Percentiles rank a stretch among this genome's conserved stretches.
These are phyloP conservation scores for Rubia balearica DNA, from an alignment of 305 asterid genomes.

Conservation along the genomic window DNA sequence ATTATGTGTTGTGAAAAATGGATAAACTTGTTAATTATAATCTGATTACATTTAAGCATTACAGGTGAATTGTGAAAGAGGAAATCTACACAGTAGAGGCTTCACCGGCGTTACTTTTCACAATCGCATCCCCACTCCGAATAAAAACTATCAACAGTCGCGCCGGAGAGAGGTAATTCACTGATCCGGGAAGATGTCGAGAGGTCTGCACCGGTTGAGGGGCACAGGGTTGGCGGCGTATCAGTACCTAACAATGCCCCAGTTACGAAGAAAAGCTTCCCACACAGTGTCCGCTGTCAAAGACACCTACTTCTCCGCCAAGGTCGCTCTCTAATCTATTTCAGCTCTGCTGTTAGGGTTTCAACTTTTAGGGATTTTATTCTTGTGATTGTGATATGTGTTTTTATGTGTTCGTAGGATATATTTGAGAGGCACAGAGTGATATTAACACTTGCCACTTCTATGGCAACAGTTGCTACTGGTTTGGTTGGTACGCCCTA, in stretches of 20 bases:
- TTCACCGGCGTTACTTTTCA: background rate
- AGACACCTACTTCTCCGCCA: constrained; percentile 12
- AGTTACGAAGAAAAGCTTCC: constrained; percentile 7
- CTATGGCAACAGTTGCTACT: constrained; percentile 77
- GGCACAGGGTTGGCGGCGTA: background rate
- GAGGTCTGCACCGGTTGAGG: constrained; percentile 5
- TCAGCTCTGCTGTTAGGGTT: background rate
- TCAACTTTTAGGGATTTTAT: background rate
- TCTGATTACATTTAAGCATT: too few relatives aligned
- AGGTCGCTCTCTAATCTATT: background rate
- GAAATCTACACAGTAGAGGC: background rate
- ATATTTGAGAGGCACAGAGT: constrained; percentile 82
- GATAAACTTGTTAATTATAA: too few relatives aligned
- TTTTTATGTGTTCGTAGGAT: constrained; percentile 41
- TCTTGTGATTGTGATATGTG: background rate
- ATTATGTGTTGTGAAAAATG: too few relatives aligned
- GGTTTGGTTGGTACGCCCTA: constrained; percentile 62
- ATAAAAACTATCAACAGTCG: background rate
- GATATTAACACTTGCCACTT: constrained; percentile 72
- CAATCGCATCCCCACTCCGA: background rate
- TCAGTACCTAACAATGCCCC: background rate
- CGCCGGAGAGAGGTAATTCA: background rate
- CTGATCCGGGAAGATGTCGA: constrained; percentile 3
- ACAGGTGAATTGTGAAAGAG: background rate
- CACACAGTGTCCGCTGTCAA: constrained; percentile 1